Percentiles rank a stretch among this genome's conserved stretches.
These are phyloP conservation scores for Whalleya microplaca DNA, from an alignment of 2,329 filamentous ascomycete species.

Conservation along the genomic window DNA sequence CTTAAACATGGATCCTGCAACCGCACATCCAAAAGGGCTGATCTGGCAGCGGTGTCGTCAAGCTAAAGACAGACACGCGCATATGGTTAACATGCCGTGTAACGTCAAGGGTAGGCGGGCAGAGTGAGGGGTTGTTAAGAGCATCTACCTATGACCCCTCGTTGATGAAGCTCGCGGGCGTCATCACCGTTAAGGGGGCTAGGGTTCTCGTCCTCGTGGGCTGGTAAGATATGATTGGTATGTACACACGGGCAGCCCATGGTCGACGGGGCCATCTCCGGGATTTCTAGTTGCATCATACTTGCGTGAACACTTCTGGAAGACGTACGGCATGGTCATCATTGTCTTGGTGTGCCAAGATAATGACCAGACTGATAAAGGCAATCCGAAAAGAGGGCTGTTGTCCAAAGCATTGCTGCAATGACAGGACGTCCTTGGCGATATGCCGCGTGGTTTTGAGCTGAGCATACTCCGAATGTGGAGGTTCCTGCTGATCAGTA, in stretches of 20 bases:
- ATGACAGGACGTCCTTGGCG: not conserved
- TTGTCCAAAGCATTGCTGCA: not conserved
- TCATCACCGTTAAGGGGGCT: not conserved
- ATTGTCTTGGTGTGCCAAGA: not conserved
- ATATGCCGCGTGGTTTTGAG: not conserved
- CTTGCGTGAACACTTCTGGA: too few species aligned
- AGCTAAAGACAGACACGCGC: conserved; percentile 27
- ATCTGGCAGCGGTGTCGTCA: conserved; percentile 14
- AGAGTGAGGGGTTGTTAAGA: conserved; percentile 14
- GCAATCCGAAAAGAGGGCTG: not conserved
- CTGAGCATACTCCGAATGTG: not conserved
- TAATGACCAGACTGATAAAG: not conserved
- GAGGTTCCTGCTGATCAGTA: conserved; percentile 12
- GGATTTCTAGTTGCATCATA: too few species aligned
- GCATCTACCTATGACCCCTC: not conserved
- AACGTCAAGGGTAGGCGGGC: conserved; percentile 27
- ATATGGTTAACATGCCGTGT: conserved; percentile 30
- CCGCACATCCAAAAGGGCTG: conserved; percentile 31
- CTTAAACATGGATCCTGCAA: conserved; percentile 32
- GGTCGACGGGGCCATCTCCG: too few species aligned
- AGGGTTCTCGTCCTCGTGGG: too few species aligned
- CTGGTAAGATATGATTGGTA: too few species aligned
- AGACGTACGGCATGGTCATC: not conserved
- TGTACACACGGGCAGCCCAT: too few species aligned
- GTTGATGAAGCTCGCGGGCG: not conserved